These are phyloP conservation scores for Alternaria longipes DNA, from an alignment of 2,329 filamentous ascomycete species.

Conservation along the genomic window DNA sequence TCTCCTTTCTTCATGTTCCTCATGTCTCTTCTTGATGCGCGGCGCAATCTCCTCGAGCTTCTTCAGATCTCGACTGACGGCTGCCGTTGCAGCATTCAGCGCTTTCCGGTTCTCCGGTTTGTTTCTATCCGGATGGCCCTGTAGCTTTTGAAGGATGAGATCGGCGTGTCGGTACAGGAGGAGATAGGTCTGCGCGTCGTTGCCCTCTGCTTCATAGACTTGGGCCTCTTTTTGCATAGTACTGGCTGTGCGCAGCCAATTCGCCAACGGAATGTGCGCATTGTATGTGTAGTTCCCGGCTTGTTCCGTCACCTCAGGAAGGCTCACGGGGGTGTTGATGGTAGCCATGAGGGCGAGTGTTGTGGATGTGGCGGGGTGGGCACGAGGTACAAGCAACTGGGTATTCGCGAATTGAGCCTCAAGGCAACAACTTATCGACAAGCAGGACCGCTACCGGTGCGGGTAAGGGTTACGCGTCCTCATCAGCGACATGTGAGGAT, in stretches of 20 bases:
- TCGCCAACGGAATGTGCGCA: constrained; percentile 75
- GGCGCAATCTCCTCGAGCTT: constrained; percentile 83
- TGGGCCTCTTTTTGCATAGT: constrained; percentile 82
- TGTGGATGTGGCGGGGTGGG: constrained; percentile 17
- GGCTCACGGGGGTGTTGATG: constrained; percentile 66
- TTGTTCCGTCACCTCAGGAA: constrained; percentile 78
- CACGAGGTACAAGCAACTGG: neutral
- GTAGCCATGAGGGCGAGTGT: constrained; percentile 38
- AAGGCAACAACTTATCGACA: constrained; percentile 13
- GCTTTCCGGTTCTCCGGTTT: constrained; percentile 66
- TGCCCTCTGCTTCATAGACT: constrained; percentile 85
- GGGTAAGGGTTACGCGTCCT: constrained; percentile 36
- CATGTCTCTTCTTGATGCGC: constrained; percentile 74
- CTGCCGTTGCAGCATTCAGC: constrained; percentile 66
- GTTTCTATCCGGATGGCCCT: constrained; percentile 78
- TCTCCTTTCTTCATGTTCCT: constrained; percentile 54
- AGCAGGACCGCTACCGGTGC: constrained; percentile 31
- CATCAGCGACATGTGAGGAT: constrained; percentile 36
- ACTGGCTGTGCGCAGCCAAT: constrained; percentile 83
- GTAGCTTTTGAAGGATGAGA: constrained; percentile 80
- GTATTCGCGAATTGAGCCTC: neutral
- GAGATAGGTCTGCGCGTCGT: constrained; percentile 87
- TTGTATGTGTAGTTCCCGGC: constrained; percentile 87
- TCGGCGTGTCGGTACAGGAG: constrained; percentile 89
- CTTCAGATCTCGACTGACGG: constrained; percentile 70